Conservation (phyloP, 306 rosid species). For the Hippophae tibetana region DNA sequence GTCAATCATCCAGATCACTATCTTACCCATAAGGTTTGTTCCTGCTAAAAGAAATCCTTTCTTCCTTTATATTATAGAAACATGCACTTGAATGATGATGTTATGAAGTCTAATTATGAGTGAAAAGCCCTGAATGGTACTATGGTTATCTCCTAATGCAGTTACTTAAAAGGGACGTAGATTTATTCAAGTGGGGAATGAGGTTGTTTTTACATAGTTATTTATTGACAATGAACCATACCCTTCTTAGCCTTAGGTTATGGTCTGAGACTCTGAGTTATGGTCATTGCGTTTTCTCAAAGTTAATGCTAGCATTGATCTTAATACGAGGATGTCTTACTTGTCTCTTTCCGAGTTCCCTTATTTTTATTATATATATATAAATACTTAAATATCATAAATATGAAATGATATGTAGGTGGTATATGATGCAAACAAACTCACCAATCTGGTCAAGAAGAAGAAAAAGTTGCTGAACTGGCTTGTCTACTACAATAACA, state of each 20-base stretch:
- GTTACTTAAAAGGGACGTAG: too few relatives aligned
- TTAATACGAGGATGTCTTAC: not conserved
- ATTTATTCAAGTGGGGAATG: too few relatives aligned
- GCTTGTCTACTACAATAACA: constrained; percentile 75
- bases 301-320: not conserved
- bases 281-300: constrained; percentile 5
- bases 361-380: not conserved
- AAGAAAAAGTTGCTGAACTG: constrained; percentile 80
- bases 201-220: too few relatives aligned
- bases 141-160: too few relatives aligned
- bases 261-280: not conserved
- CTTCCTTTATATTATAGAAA: not conserved
- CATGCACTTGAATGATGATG: constrained; percentile 11
- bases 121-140: not conserved
- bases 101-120: constrained; percentile 12
- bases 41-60: not conserved
- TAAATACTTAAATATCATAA: not conserved
- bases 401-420: constrained; percentile 38
- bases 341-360: too few relatives aligned
- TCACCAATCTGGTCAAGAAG: constrained; percentile 64
- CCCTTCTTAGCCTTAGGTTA: not conserved
- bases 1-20: constrained; percentile 92
- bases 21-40: constrained; percentile 91
- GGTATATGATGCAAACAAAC: constrained; percentile 70
- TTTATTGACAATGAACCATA: too few relatives aligned